Base-by-base conservation (phyloP, 176 grass and related monocot genomes). In the Eragrostis nindensis region DNA sequence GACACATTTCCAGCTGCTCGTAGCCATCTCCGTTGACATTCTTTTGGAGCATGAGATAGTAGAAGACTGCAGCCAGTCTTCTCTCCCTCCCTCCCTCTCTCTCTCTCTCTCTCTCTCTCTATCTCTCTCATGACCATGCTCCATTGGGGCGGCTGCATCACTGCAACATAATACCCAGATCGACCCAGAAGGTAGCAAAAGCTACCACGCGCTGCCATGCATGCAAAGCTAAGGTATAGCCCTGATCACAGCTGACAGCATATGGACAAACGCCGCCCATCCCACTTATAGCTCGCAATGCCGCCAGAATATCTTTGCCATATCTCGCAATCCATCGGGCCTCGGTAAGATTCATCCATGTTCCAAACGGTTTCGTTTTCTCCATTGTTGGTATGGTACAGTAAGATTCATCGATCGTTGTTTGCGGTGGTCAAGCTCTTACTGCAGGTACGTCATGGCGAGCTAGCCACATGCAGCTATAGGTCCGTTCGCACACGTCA, bases 81-180 rank as follows among this genome's bases (percentile, higher is more conserved):
- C n/a, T n/a, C n/a, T n/a, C 7, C 22, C 21, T 22, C 54, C 10
- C 54, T 22, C 10, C 27, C 24, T 59, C 56, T 59, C 56, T 25
- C 56, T 57, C 55, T 57, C 59, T 62, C 26, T 29, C 29, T 36
- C 27, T 64, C 27, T 64, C 61, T 64, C 27, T 32, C 29, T 64
- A 27, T 64, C 61, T 64, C 61, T 32, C 48, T 50, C 27, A 63
- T 29, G 26, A 61, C 25, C 67, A 71, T 30, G 29, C 70, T 64
- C 44, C 74, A 18, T 53, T 8, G 29, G 75, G 75, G 47, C 55
- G 43, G 83, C 43, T 78, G 83, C 83, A 21, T 26, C 74, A 43
- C 75, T 72, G 75, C 67, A 54, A 79, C 67, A 72, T 79, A 55
- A 79, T 17, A 54, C 83, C 83, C 75, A 85, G 75, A 79, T 78